Conservation (phyloP, 2,329 filamentous ascomycete genomes). For the Phyllosticta capitalensis region DNA sequence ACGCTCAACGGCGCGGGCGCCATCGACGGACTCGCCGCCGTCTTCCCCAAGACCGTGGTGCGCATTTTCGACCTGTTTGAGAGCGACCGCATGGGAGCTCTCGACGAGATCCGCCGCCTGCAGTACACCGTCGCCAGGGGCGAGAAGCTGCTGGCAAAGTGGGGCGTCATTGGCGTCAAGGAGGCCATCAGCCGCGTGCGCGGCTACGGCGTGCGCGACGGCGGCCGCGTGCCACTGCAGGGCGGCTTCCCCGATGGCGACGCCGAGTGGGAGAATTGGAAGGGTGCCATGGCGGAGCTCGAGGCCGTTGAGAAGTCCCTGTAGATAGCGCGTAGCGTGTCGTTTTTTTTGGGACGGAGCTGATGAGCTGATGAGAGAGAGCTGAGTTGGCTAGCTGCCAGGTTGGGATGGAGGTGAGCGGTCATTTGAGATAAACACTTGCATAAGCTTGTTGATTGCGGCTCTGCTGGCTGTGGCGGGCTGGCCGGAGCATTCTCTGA, state of each 20-base stretch:
- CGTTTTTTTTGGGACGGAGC: too few relatives aligned
- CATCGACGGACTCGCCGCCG: conserved; percentile 52
- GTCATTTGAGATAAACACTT: conserved; percentile 1
- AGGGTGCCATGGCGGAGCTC: conserved; percentile 7
- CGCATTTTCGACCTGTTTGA: conserved; percentile 40
- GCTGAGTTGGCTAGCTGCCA: too few relatives aligned
- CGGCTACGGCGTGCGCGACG: conserved; percentile 45
- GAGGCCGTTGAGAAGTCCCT: conserved; percentile 10
- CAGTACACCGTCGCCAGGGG: conserved; percentile 49
- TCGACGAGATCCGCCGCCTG: conserved; percentile 37
- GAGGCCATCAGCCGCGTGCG: conserved; percentile 46
- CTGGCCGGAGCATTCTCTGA: neutral
- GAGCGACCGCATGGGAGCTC: conserved; percentile 13
- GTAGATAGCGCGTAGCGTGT: neutral
- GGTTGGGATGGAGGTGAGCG: neutral
- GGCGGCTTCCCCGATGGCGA: conserved; percentile 20
- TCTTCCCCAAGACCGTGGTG: conserved; percentile 52
- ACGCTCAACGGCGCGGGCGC: conserved; percentile 50
- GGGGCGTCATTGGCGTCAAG: conserved; percentile 51
- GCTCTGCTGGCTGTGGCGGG: conserved; percentile 4
- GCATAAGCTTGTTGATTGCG: conserved; percentile 11
- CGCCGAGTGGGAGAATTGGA: conserved; percentile 11
- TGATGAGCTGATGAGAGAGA: too few relatives aligned
- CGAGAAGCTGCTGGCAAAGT: conserved; percentile 49
- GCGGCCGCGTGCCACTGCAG: conserved; percentile 38